Conservation (phyloP, 2,329 filamentous ascomycete genomes). For the Aspergillus intermedius region DNA sequence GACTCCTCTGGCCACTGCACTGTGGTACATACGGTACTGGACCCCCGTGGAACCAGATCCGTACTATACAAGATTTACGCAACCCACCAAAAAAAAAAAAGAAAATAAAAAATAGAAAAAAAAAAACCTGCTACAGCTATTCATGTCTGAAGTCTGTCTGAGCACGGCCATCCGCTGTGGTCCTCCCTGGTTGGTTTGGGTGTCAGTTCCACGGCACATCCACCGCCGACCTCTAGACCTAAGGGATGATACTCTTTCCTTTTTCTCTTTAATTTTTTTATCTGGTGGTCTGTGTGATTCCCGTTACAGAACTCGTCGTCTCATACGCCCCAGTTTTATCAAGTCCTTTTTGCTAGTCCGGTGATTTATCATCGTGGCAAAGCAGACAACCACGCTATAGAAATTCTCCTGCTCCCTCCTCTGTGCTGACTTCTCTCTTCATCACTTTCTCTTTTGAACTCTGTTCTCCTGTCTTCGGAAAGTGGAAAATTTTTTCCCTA, state of each 20-base stretch:
- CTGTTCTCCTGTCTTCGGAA: not conserved
- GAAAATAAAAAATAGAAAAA: not conserved
- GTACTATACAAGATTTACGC: not conserved
- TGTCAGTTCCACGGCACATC: not conserved
- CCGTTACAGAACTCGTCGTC: not conserved
- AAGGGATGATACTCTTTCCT: not conserved
- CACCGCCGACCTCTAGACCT: not conserved
- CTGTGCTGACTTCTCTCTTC: conserved; percentile 1
- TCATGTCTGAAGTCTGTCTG: not conserved
- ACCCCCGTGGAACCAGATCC: not conserved
- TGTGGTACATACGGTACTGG: not conserved
- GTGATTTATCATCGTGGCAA: conserved; percentile 17
- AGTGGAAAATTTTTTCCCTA: not conserved
- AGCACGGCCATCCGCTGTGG: not conserved
- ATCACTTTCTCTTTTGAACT: not conserved
- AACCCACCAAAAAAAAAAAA: not conserved
- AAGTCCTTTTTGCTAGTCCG: conserved; percentile 2
- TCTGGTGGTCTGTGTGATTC: not conserved
- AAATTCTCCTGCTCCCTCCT: not conserved
- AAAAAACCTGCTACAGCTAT: not conserved
- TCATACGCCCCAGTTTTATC: not conserved
- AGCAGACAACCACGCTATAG: conserved; percentile 3
- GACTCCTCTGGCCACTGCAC: not conserved
- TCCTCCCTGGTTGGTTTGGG: not conserved
- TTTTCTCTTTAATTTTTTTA: conserved; percentile 1